These are phyloP conservation scores for Debaryomyces fabryi DNA, from an alignment of 1,139 yeast genomes.

Conservation along the genomic window DNA sequence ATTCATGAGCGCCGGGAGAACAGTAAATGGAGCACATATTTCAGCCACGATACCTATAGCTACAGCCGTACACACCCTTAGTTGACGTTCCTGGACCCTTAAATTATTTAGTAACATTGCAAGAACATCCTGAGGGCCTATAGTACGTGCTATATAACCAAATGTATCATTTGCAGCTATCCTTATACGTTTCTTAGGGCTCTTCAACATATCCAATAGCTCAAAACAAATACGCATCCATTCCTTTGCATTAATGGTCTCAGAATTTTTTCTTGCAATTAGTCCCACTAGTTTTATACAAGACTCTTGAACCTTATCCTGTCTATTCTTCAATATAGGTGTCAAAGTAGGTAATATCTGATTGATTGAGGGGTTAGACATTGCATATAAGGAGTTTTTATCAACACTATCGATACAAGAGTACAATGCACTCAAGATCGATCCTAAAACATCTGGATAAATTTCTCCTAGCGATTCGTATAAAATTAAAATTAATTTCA, in stretches of 20 bases:
- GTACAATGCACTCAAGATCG: slow-evolving; percentile 72
- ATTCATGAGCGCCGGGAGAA: slow-evolving; percentile 94
- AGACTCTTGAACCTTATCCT: slow-evolving; percentile 89
- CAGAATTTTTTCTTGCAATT: slow-evolving; percentile 84
- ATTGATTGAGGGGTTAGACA: slow-evolving; percentile 79
- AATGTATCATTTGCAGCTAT: slow-evolving; percentile 88
- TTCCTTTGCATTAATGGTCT: slow-evolving; percentile 85
- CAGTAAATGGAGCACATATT: slow-evolving; percentile 90
- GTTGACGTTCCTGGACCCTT: slow-evolving; percentile 92
- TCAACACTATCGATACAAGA: slow-evolving; percentile 41
- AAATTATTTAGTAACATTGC: slow-evolving; percentile 83
- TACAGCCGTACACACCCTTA: slow-evolving; percentile 96
- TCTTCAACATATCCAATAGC: slow-evolving; percentile 83
- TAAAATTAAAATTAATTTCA: slow-evolving; percentile 71
- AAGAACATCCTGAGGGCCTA: slow-evolving; percentile 95
- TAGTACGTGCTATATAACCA: slow-evolving; percentile 87
- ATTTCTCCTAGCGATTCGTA: slow-evolving; percentile 95
- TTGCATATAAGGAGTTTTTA: slow-evolving; percentile 52
- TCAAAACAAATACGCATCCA: slow-evolving; percentile 98
- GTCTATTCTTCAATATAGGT: slow-evolving; percentile 87
- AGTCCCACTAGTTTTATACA: slow-evolving; percentile 80
- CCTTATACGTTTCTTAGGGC: slow-evolving; percentile 77
- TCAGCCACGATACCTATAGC: slow-evolving; percentile 98
- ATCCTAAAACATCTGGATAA: slow-evolving; percentile 90
- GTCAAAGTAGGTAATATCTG: slow-evolving; percentile 87